phyloP scores from a whole-genome alignment of 176 grass and related monocot genomes.

The Musa troglodytarum region DNA sequence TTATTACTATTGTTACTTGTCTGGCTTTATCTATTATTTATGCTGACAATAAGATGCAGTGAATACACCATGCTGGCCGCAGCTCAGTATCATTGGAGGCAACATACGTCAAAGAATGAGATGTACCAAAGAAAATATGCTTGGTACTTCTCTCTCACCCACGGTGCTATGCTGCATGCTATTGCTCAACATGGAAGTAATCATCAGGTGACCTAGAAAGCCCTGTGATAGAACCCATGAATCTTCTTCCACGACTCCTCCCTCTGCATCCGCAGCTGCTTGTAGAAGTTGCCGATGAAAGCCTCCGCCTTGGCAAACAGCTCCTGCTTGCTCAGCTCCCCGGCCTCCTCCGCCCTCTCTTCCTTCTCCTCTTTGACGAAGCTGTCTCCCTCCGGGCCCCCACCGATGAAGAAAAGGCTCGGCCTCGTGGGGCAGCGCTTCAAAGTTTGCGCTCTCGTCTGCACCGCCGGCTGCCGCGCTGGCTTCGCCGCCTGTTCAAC shows the following conservation, averaged over 20 bases:
- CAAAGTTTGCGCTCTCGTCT: conserved; percentile 19
- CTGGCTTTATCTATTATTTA: no score
- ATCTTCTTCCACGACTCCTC: conserved; percentile 79
- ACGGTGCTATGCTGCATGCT: neutral
- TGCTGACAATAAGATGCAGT: no score
- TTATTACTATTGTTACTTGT: no score
- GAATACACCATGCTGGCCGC: no score
- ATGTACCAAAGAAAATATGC: neutral
- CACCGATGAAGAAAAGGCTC: conserved; percentile 64
- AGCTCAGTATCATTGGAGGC: no score
- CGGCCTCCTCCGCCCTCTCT: neutral
- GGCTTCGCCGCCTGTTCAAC: neutral
- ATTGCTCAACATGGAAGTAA: neutral
- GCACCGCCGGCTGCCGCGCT: neutral
- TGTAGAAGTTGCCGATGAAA: conserved; percentile 71
- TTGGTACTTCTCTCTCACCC: neutral
- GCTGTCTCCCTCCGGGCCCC: conserved; percentile 15
- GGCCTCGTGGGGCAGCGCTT: conserved; percentile 45
- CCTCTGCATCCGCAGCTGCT: conserved; percentile 65
- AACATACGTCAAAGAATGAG: neutral
- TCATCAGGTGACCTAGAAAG: conserved; percentile 5
- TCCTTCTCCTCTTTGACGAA: conserved; percentile 9
- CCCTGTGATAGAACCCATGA: conserved; percentile 30
- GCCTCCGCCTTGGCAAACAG: conserved; percentile 54
- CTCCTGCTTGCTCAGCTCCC: conserved; percentile 46